Base-by-base conservation (phyloP, 306 rosid species). In the Datisca glomerata region DNA sequence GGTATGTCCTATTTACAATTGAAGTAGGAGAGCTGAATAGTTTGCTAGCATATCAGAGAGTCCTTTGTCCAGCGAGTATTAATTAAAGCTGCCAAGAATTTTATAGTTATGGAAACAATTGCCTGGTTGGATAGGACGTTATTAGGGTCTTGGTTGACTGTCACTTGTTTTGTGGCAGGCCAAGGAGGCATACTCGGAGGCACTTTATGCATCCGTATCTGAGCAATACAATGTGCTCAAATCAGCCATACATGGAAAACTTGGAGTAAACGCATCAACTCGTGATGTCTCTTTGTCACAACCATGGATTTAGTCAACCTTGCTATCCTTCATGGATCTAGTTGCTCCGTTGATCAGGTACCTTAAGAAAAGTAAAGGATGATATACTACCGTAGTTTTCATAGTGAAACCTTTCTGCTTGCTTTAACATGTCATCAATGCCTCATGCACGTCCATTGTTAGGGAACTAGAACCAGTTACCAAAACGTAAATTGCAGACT, bases 141-240 rank as follows among this genome's bases (percentile, higher is more conserved):
- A 25, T 4, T 4, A 4, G 16, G 18, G 16, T 13, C 18, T 36
- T 36, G 8, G 2, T 2, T 16, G 41, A 12, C 16, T 13, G 3
- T 10, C 12, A 34, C 6, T 4, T 34, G 33, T 34, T 9, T 34
- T 4, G 40, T 64, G 27, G 66, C 76, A 83, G 93, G 91, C 76
- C 17, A 78, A 61, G 72, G 80, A 78, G 20, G 76, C 57, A 10
- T 91, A 78, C 64, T 7, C 92, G n/a, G 67, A 71, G 37, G 81
- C 74, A 4, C 19, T 85, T 43, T 75, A 68, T 34, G 53, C 51
- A 59, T 66, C 71, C 24, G 92, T 91, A 52, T 55, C 56, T 3
- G 67, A 56, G 59, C 98, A 91, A 58, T 91, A 84, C 77, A 48
- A 58, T 55, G 94, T 91, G 64, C 80, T 91, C 43, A 78, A 75